Base-by-base conservation (phyloP, 495 filamentous ascomycete species). In the Thozetella sp. region DNA sequence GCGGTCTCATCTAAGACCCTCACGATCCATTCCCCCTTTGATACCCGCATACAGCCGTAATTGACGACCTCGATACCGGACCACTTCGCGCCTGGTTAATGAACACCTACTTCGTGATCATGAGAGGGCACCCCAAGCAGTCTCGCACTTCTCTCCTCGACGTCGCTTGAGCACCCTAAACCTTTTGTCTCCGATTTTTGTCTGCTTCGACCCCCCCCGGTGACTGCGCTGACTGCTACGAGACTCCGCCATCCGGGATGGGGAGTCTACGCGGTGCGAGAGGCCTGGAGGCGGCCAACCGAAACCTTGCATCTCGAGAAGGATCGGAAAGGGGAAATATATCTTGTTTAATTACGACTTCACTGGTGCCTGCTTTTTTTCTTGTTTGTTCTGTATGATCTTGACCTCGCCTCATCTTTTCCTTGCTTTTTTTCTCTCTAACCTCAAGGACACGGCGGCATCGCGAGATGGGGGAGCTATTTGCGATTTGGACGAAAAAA, bases 1-100 rank as follows among this genome's bases (percentile, higher is more conserved):
- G 95, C 78, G 95, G 95, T 86, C 85, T 99, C 74, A 98, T 99
- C 84, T 99, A 90, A 78, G 74, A n/a, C 6, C 43, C 9, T 19
- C n/a, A 3, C 43, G 59, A 57, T 55, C 58, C 40, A 43, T 59
- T 56, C 51, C 25, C 27, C 27, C 53, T 27, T 46, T 59, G 25
- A 51, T 58, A 46, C 54, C 55, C 54, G 48, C 52, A 56, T 63
- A 63, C 57, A 53, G 23, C 30, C 25, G 24, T 40, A 51, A 56
- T 60, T 40, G 48, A 48, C 46, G 53, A 48, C 53, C 43, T 48
- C 37, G 51, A 23, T 23, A 19, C 60, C 45, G 25, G 12, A 30
- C 51, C 45, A n/a, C 37, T 26, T 3, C 12, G 37, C n/a, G 54
- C 30, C 40, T 25, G 60, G 60, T 51, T 57, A 51, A 62, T 62